Evolutionary conservation across 371 early-diverging fungal genomes (phyloP).

Genomic region (Saksenaea oblongispora): DNA sequence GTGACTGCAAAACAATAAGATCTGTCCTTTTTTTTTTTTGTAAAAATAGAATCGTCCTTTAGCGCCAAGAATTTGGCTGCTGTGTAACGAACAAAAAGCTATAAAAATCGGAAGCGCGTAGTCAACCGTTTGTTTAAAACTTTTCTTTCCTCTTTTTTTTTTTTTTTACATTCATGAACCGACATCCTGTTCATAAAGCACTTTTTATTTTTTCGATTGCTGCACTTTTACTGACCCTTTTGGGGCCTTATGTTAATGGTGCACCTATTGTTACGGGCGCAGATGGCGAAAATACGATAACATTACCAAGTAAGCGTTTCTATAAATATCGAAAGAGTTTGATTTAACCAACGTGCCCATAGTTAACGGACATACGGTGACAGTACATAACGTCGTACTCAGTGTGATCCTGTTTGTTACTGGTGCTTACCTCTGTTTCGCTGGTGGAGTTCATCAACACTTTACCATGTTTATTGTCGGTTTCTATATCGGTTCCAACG

Average conservation of each 20-base stretch:
- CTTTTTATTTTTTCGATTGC: not conserved
- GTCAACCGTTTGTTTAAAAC: not conserved
- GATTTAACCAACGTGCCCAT: no score
- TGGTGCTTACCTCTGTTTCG: slow-evolving; percentile 46
- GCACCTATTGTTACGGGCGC: not conserved
- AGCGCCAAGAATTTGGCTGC: not conserved
- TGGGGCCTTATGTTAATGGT: not conserved
- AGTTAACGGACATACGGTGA: slow-evolving; percentile 42
- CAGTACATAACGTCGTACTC: slow-evolving; percentile 52
- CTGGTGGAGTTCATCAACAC: slow-evolving; percentile 54
- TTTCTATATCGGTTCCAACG: slow-evolving; percentile 52
- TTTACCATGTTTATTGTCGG: slow-evolving; percentile 65
- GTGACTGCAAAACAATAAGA: slow-evolving; percentile 33
- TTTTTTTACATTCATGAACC: not conserved
- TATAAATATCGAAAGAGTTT: no score
- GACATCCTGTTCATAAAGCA: not conserved
- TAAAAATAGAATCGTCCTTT: not conserved
- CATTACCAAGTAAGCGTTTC: not conserved
- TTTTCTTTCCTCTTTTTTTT: not conserved
- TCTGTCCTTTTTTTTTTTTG: not conserved
- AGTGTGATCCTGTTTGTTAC: slow-evolving; percentile 55
- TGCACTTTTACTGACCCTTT: not conserved
- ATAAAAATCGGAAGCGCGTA: not conserved
- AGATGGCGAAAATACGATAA: slow-evolving; percentile 2
- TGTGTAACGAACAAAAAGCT: not conserved